phyloP scores from a whole-genome alignment of 208 protist species.

The Leishmania aethiopica region DNA sequence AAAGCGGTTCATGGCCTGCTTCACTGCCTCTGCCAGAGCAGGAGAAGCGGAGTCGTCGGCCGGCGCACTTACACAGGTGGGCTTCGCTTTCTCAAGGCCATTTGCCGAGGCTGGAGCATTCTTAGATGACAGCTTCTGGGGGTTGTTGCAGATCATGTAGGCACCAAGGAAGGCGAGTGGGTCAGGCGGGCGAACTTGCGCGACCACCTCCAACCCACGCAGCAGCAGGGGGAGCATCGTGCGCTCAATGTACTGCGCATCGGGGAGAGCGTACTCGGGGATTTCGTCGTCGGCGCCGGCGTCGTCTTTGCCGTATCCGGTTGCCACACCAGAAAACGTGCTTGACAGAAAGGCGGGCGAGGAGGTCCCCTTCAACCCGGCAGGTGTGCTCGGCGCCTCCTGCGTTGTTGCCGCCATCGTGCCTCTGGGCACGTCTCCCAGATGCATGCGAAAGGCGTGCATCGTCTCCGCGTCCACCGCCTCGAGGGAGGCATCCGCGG shows the following conservation, averaged over 20 bases:
- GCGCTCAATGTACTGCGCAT: conserved; percentile 76
- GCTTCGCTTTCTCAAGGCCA: background rate
- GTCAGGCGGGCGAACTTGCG: conserved; percentile 61
- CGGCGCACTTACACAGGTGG: background rate
- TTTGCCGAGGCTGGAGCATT: background rate
- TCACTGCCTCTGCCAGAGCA: conserved; percentile 24
- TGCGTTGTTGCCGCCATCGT: background rate
- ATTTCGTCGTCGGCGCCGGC: conserved; percentile 12
- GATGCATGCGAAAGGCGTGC: conserved; percentile 13
- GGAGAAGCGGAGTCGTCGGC: conserved; percentile 5
- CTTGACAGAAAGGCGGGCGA: background rate
- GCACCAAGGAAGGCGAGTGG: conserved; percentile 83
- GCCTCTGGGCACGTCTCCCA: conserved; percentile 2
- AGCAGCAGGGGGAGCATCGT: conserved; percentile 80
- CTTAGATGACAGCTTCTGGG: conserved; percentile 44
- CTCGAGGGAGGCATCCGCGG: background rate
- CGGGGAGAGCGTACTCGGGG: conserved; percentile 73
- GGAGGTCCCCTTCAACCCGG: background rate
- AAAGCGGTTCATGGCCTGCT: conserved; percentile 20
- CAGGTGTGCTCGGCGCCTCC: background rate
- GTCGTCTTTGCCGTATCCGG: background rate
- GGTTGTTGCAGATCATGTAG: conserved; percentile 86
- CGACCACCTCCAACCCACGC: conserved; percentile 79
- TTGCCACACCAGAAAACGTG: background rate
- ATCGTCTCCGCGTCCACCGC: conserved; percentile 27